Evolutionary conservation across 805 yeast species (phyloP).

Genomic region (Wickerhamia fluorescens): DNA sequence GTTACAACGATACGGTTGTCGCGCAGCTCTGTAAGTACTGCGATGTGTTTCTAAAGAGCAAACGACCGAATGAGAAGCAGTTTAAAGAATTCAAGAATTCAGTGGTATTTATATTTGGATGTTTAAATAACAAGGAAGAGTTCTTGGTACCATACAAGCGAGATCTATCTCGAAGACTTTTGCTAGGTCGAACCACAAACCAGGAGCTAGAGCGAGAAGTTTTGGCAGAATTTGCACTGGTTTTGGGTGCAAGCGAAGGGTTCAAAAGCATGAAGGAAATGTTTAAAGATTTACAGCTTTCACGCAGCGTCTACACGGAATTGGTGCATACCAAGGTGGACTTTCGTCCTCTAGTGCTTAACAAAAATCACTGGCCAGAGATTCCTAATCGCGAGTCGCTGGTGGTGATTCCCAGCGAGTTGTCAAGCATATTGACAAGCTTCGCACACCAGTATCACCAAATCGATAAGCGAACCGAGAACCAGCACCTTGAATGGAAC

Average conservation of each 20-base stretch:
- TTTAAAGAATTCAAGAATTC: slow-evolving; percentile 12
- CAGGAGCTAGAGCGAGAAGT: slow-evolving; percentile 15
- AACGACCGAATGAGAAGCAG: slow-evolving; percentile 3
- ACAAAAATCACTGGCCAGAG: slow-evolving; percentile 35
- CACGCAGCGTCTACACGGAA: slow-evolving; percentile 11
- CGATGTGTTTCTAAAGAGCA: slow-evolving; percentile 19
- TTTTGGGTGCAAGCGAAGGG: slow-evolving; percentile 25
- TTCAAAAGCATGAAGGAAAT: slow-evolving; percentile 22
- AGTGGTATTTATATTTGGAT: slow-evolving; percentile 23
- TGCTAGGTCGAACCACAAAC: slow-evolving; percentile 16
- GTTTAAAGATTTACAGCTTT: slow-evolving; percentile 25
- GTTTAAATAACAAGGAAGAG: slow-evolving; percentile 25
- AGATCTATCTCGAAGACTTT: slow-evolving; percentile 32
- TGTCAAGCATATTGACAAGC: slow-evolving; percentile 12
- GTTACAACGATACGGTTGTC: slow-evolving; percentile 12
- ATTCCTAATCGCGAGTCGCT: slow-evolving; percentile 19
- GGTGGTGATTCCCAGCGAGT: slow-evolving; percentile 17
- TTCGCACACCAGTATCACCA: slow-evolving; percentile 16
- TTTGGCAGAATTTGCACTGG: slow-evolving; percentile 14
- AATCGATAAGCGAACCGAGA: slow-evolving; percentile 14
- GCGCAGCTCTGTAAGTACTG: slow-evolving; percentile 23
- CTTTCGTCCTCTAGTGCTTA: slow-evolving; percentile 27
- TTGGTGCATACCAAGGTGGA: slow-evolving; percentile 9
- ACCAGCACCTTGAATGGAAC: slow-evolving; percentile 34
- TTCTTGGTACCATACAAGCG: slow-evolving; percentile 24